Evolutionary conservation across 2,329 filamentous ascomycete genomes (phyloP), one percentile per base, ranked within the genome.

Genomic region (Juglanconis juglandina): DNA sequence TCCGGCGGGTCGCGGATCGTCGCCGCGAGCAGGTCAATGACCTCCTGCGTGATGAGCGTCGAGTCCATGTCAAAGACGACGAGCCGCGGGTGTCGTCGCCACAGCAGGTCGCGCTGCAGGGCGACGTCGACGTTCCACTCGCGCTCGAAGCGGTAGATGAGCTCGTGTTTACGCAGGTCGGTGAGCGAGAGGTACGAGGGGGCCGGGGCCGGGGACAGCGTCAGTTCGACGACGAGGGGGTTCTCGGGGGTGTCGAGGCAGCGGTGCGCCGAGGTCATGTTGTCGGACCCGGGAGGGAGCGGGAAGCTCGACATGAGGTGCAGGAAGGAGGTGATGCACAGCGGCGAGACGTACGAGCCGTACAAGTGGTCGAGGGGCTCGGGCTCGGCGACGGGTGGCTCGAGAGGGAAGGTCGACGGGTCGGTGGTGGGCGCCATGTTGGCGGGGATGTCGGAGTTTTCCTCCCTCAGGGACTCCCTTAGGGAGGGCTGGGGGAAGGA

Each of bases 11-110:
- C 77, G 52, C 76, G 80, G 68, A 96, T 86, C 42, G 89, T 89
- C 57, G 89, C 87, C 4, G 95, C 95, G 59, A 99, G 88, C 69
- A 98, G 87, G 74, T 99, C 95, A 71, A 99, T 98, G 63, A 97
- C 93, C 77, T 99, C 95, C 74, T 99, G 93, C 57, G 94, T 90
- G 72, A 99, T 98, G 62, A 99, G 83, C 0, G 95, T 99, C 74
- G 90, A 95, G 77, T 99, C 95, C 95, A 99, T 99, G 74, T 99
- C 95, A 70, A 99, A 99, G 37, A 97, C 91, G 3, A 94, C 92
- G 10, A 98, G 81, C 8, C 94, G 86, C 66, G 93, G 93, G 74
- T 96, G 86, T 34, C 88, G 84, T 61, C 92, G 82, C 79, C 88
- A 92, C 37, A 94, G 80, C 35, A 79, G 84, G 70, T 94, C 90